phyloP scores from a whole-genome alignment of 345 rosid genomes.

The Odontarrhena argentea region DNA sequence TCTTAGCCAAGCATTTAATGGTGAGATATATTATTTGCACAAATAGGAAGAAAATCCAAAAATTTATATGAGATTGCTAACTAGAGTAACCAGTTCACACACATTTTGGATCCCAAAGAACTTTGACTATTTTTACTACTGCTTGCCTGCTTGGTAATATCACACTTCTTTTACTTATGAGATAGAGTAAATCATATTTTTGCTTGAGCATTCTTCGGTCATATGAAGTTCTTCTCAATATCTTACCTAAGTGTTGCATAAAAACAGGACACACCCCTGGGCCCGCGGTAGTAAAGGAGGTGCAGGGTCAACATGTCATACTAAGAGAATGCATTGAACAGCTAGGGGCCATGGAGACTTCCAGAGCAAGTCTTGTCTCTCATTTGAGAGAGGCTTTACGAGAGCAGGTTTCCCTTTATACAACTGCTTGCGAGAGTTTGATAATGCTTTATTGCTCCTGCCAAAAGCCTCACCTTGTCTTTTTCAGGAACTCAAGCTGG shows the following conservation, averaged over 20 bases:
- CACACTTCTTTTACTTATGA: neutral
- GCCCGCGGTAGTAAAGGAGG: constrained; percentile 61
- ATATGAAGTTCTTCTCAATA: constrained; percentile 9
- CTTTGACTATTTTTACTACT: neutral
- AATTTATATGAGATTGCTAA: neutral
- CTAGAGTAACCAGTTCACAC: neutral
- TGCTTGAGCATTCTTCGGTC: constrained; percentile 1
- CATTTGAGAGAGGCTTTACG: constrained; percentile 78
- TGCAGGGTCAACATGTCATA: constrained; percentile 71
- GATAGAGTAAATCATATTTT: neutral
- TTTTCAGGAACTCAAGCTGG: constrained; percentile 77
- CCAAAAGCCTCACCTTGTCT: constrained; percentile 27
- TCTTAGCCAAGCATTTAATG: constrained; percentile 11
- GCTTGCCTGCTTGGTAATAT: neutral
- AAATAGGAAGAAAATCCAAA: constrained; percentile 6
- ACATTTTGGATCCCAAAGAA: neutral
- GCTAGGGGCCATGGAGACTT: constrained; percentile 61
- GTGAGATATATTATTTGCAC: neutral
- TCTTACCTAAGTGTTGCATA: constrained; percentile 11
- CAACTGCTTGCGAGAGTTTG: neutral
- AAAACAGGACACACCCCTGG: constrained; percentile 57
- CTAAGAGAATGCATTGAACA: constrained; percentile 76
- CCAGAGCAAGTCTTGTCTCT: constrained; percentile 70
- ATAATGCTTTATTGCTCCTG: constrained; percentile 19
- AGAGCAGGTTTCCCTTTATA: constrained; percentile 67